Base-by-base conservation (phyloP, 139 green algal genomes). In the Closterium sp. region DNA sequence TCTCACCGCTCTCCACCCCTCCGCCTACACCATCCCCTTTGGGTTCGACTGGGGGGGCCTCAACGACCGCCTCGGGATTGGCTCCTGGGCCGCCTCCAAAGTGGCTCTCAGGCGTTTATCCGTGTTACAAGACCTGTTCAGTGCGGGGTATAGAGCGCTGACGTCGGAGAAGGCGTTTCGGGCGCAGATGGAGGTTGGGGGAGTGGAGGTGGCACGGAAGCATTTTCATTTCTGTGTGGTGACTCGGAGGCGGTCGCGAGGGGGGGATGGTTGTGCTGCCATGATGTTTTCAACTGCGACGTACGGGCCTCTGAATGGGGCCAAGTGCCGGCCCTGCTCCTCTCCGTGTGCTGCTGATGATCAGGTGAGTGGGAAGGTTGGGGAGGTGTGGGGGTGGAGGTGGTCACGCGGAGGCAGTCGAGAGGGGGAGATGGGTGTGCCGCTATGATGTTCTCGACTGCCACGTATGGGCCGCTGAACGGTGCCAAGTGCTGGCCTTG, bases 41-140 rank as follows among this genome's bases (percentile, higher is more conserved):
- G 92, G 88, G 28, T 89, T 30, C 50, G 45, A 89, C 28, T 94
- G 31, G 13, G 28, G 27, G 31, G 92, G 92, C 4, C 32, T 94
- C 28, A 94, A 94, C 86, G 92, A 94, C 85, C 92, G 92, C 30
- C 70, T 94, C 17, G 89, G 92, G 29, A 30, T 94, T 30, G 92
- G 92, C 30, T 31, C 29, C 11, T 19, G n/a, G 13, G 31, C 50
- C 4, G 24, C 70, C 73, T 93, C 31, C 27, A 6, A 28, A 13
- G 27, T 90, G 24, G 88, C 88, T n/a, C 89, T 94, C 30, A 22
- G 79, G 45, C 89, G 92, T 50, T 10, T 92, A 21, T 38, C 13
- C 4, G 19, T 86, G 88, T 31, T 92, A 32, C 9, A 11, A 22
- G 22, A 89, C 31, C 38, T 94, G 88, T 17, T 31, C 29, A 85